A percentile compares a stretch with the other conserved stretches of the same genome.
Conservation (phyloP, 2,329 filamentous ascomycete species). For the Sporothrix pseudoabietina region DNA sequence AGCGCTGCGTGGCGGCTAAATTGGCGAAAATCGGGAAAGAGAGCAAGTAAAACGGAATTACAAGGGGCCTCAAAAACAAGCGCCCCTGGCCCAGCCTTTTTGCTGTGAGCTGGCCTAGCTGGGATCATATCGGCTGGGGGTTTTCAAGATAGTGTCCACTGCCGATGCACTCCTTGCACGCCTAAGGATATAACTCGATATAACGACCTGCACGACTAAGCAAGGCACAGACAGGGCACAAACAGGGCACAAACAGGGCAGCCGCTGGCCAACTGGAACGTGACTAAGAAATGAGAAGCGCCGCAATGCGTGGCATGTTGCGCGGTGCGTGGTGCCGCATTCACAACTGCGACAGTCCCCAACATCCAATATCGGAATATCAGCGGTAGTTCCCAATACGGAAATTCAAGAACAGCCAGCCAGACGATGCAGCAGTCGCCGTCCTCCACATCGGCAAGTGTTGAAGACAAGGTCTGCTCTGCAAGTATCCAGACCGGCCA, state of each 20-base stretch:
- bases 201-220: conserved; percentile 15
- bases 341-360: conserved; percentile 3
- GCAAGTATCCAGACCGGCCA: neutral
- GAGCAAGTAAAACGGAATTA: neutral
- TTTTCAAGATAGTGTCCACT: conserved; percentile 8
- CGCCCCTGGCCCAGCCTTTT: neutral
- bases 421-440: neutral
- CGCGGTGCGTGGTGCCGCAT: conserved; percentile 5
- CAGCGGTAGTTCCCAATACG: neutral
- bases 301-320: neutral
- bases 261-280: neutral
- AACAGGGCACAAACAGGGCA: conserved; percentile 9
- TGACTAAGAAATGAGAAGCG: neutral
- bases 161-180: neutral
- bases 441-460: neutral
- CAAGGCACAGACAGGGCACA: conserved; percentile 7
- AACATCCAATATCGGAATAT: neutral
- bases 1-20: neutral
- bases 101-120: neutral
- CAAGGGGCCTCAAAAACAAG: neutral
- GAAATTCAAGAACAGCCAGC: neutral
- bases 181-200: neutral
- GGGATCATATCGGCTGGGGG: neutral
- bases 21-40: neutral
- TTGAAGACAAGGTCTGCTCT: conserved; percentile 21